Base-by-base conservation (phyloP, 306 rosid species). In the Alnus glutinosa region DNA sequence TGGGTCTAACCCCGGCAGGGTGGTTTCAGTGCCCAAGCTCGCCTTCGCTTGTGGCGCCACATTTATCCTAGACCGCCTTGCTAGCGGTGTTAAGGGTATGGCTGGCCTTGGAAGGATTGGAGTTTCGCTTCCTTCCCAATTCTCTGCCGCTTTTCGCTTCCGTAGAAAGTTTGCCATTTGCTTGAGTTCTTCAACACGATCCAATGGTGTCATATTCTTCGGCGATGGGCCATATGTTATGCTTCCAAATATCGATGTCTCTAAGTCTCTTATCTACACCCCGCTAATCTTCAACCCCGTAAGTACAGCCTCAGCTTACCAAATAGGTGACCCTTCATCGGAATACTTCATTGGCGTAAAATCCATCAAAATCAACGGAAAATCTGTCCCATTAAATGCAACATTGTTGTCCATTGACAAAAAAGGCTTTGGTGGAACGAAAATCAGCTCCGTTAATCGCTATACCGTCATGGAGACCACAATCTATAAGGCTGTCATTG, bases 371-470 rank as follows among this genome's bases (percentile, higher is more conserved):
- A 69, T 93, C 19, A 70, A 79, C 23, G 82, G 39, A 1, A 82
- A 84, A 5, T 39, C 57, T 3, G 88, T 93, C 0, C 49, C 81
- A 0, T n/a, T 89, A 46, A 85, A 88, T n/a, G 30, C 79, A 37
- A 71, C 88, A 2, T 82, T 86, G 18, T 82, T 93, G 2, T 49
- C 85, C 14, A 71, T 91, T 61, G 74, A 88, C 62, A 9, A 18
- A 23, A 62, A 88, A 12, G 94, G 94, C 0, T 0, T 54, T 19
- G 94, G 98, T 5, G 98, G 98, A 49, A 93, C 97, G 0, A 91
- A 88, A 67, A 87, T 93, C 15, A 91, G 93, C 70, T 83, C 91
- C 4, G 87, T 85, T 6, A 55, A 82, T 55, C 98, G 92, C 0
- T 87, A 86, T 83, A 87, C 88, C 1, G 63, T 81, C 0, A 2